Percentiles rank a stretch among this genome's conserved stretches.
phyloP scores from a whole-genome alignment of 345 rosid genomes.

The Isatis tinctoria region DNA sequence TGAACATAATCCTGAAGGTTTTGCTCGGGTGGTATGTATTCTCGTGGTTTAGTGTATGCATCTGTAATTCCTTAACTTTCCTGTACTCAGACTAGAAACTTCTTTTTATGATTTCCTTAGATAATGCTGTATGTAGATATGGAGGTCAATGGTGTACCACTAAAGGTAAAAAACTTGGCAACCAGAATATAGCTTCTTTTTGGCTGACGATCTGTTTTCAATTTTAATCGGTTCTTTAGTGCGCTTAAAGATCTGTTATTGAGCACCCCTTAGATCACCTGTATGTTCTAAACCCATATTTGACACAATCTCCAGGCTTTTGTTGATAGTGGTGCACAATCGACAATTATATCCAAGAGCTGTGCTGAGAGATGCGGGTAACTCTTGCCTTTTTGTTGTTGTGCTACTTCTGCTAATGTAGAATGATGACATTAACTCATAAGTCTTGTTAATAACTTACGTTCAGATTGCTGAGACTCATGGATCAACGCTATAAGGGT shows the following conservation, averaged over 20 bases:
- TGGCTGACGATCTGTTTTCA: background rate
- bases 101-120: conserved; percentile 38
- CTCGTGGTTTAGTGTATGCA: conserved; percentile 22
- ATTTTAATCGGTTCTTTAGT: background rate
- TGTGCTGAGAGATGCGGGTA: conserved; percentile 98
- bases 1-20: conserved; percentile 95
- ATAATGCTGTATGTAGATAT: conserved; percentile 95
- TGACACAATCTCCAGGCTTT: conserved; percentile 62
- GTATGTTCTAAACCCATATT: background rate
- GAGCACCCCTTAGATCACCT: background rate
- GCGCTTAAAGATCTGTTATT: background rate
- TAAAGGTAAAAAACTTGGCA: conserved; percentile 60
- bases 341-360: conserved; percentile 95
- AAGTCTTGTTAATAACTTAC: background rate
- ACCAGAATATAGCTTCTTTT: background rate
- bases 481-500: conserved; percentile 89
- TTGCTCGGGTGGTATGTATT: conserved; percentile 93
- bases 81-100: conserved; percentile 36
- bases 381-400: conserved; percentile 18
- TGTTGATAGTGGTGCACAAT: conserved; percentile 98
- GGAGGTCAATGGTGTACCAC: conserved; percentile 94
- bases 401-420: background rate
- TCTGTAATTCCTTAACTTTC: conserved; percentile 41
- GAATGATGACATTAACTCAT: background rate
- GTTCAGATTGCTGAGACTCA: conserved; percentile 81